Base-by-base conservation (phyloP, 31 red algal species). In the Porphyra umbilicalis region DNA sequence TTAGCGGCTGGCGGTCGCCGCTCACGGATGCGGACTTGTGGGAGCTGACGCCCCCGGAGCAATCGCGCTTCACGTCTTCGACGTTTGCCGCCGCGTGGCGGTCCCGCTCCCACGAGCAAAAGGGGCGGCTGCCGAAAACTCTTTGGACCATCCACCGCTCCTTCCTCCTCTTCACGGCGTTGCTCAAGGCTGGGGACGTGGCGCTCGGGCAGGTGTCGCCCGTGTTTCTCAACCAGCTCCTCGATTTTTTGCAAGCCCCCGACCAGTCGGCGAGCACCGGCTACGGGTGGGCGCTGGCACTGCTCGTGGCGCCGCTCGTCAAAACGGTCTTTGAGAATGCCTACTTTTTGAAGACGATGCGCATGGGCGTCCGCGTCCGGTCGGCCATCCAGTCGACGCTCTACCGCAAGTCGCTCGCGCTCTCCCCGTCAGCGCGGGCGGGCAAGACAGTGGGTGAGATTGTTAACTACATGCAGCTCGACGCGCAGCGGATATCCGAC, bases 391-490 rank as follows among this genome's bases (percentile, higher is more conserved):
- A 91, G 80, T 85, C 89, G 32, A 75, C 91, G 18, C 81, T 96
- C 6, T 99, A 95, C 83, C 86, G 92, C 75, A 99, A 99, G 92
- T 88, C 88, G 44, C 83, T 99, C 18, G 74, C 77, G 36, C 84
- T 99, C 74, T 91, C 88, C 76, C 81, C 97, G 7, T 83, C 89
- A 11, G 89, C 94, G 18, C 82, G 97, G 31, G 89, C 90, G 35
- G 79, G 77, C 7, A 85, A 90, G 25, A 94, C 97, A 4, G 83
- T 89, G 2, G 97, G 97, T 39, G 92, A 99, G 84, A 93, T 99
- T 77, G 94, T 99, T 77, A 99, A 99, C 83, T 87, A 92, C 34
- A 95, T 96, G 90, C 88, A 90, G 77, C 88, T 94, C 34, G 97
- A 99, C 79, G 90, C 94, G 35, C 89, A 94, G 83, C 88, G 92